phyloP scores from a whole-genome alignment of 169 alveolate species.

The Babesia sp. region DNA sequence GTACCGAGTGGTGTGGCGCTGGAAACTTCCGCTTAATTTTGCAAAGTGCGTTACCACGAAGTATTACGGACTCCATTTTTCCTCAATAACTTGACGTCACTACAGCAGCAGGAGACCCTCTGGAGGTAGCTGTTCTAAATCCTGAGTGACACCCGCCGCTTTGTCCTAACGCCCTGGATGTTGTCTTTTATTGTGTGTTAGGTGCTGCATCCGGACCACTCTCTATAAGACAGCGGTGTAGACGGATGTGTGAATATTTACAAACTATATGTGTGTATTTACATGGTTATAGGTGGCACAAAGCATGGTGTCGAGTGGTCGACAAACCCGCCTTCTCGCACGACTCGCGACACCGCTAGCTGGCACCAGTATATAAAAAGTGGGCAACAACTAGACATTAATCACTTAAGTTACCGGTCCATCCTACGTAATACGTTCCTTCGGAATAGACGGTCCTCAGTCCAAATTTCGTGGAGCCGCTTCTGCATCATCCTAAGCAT shows the following conservation, averaged over 20 bases:
- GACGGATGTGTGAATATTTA: background rate
- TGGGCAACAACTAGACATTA: no score
- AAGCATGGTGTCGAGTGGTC: no score
- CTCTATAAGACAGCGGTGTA: background rate
- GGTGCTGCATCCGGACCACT: background rate
- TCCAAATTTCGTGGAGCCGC: background rate
- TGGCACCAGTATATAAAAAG: background rate
- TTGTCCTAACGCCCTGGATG: background rate
- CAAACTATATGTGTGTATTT: background rate
- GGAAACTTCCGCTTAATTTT: conserved; percentile 53
- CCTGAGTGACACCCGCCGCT: no score
- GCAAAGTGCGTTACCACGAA: conserved; percentile 54
- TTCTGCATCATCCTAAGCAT: background rate
- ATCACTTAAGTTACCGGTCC: no score
- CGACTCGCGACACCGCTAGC: background rate
- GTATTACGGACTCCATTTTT: conserved; percentile 58
- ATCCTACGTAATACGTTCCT: no score
- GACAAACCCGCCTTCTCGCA: background rate
- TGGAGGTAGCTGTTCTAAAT: no score
- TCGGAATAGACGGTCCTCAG: no score
- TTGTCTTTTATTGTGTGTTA: background rate
- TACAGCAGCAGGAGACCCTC: no score
- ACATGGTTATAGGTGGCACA: no score
- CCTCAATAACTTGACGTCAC: no score
- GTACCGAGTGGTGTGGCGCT: conserved; percentile 1